phyloP scores from a whole-genome alignment of 768 basidiomycete genomes.

The Hygrocybe coccinea region DNA sequence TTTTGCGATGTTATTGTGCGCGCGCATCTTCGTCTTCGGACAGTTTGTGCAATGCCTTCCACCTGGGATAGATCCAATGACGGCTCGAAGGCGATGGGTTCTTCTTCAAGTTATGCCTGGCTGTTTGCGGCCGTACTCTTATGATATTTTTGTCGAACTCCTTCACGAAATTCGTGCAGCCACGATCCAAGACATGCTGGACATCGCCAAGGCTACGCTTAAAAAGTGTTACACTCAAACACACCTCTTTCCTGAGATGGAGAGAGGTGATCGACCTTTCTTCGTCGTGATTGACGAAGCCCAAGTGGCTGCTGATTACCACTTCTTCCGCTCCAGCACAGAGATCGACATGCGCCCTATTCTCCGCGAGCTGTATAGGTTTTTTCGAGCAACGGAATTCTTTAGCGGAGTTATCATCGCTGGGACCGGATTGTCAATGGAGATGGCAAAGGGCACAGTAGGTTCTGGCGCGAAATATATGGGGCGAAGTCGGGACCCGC shows the following conservation, averaged over 20 bases:
- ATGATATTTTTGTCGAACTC: slow-evolving; percentile 11
- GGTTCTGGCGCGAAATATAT: no score
- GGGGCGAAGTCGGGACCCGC: no score
- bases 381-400: slow-evolving; percentile 10
- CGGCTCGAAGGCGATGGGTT: slow-evolving; percentile 11
- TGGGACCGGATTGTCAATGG: slow-evolving; percentile 13
- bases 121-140: neutral
- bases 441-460: no score
- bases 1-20: slow-evolving; percentile 14
- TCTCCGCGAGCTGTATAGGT: slow-evolving; percentile 10
- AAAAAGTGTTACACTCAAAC: neutral
- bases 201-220: slow-evolving; percentile 4
- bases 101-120: slow-evolving; percentile 11
- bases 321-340: slow-evolving; percentile 11
- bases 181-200: slow-evolving; percentile 5
- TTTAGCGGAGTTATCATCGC: slow-evolving; percentile 12
- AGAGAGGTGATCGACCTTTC: no score
- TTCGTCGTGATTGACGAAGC: slow-evolving; percentile 16
- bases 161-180: slow-evolving; percentile 4
- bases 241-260: slow-evolving; percentile 3
- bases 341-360: slow-evolving; percentile 6
- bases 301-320: slow-evolving; percentile 10
- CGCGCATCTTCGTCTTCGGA: slow-evolving; percentile 10
- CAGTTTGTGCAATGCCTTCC: neutral
- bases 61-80: slow-evolving; percentile 1